Base-by-base conservation (phyloP, 2,329 filamentous ascomycete species). In the Metarhizium rileyi region DNA sequence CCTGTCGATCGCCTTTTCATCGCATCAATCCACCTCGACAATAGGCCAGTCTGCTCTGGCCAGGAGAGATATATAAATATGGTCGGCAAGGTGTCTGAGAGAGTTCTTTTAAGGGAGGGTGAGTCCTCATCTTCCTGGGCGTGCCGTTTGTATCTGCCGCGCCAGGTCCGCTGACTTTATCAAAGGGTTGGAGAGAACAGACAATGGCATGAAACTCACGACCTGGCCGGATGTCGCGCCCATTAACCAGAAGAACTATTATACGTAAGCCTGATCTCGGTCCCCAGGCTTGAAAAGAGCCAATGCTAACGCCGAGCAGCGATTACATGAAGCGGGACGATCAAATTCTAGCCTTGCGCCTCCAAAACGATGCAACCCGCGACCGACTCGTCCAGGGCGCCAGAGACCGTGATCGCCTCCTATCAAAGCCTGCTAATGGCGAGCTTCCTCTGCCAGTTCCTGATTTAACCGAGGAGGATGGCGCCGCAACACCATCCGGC, bases 221-320 rank as follows among this genome's bases (percentile, higher is more conserved):
- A 94, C 79, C 66, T 98, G 93, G 91, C 91, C 93, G 9, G 86
- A 93, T 63, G 83, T 95, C 51, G 78, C 81, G 41, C 88, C 93
- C 61, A 98, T 98, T 70, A 98, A 98, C 66, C 93, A 98, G 68
- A 98, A 98, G 74, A 98, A 98, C 68, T 98, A 98, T 69, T 96
- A 96, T 67, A 95, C 90, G 88, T 93, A 76, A 53, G 83, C 73
- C 28, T 36, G 22, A 14, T 18, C 10, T 16, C n/a, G 10, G n/a
- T 38, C 4, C 6, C 26, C 3, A 10, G 7, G 10, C 38, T 27
- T 9, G 14, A 27, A 20, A 7, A 22, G 30, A 30, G 6, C 12
- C 14, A 1, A 36, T 46, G 41, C 38, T 28, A 4, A 44, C 40
- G 36, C 56, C 63, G 47, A 61, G 25, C 58, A 95, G 90, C 53